These are phyloP conservation scores for Fusarium cyanostomum DNA, from an alignment of 2,329 filamentous ascomycete genomes.

Conservation along the genomic window DNA sequence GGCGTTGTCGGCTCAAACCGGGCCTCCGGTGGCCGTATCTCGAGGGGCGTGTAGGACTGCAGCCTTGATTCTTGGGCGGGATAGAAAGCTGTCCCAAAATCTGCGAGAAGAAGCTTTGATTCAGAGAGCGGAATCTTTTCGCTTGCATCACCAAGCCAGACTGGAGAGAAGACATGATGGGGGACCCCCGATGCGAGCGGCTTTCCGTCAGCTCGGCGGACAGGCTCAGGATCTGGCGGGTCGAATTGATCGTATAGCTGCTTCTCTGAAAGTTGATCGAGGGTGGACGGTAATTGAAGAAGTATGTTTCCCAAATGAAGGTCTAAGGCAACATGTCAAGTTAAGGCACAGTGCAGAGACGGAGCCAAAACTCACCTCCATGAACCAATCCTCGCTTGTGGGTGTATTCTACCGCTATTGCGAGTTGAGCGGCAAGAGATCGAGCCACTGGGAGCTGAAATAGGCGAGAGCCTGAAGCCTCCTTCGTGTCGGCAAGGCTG, in stretches of 20 bases:
- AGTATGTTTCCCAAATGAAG: constrained; percentile 50
- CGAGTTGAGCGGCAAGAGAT: constrained; percentile 42
- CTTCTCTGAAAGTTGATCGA: constrained; percentile 34
- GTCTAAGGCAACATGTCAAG: constrained; percentile 28
- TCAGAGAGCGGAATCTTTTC: constrained; percentile 41
- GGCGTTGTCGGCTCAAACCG: constrained; percentile 47
- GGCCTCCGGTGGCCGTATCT: constrained; percentile 46
- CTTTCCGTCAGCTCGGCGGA: constrained; percentile 26
- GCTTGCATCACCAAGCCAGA: constrained; percentile 47
- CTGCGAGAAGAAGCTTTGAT: constrained; percentile 35
- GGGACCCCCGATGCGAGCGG: constrained; percentile 42
- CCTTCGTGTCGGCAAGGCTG: constrained; percentile 36
- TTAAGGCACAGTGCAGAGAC: background rate
- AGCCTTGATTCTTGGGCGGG: constrained; percentile 32
- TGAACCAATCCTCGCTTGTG: constrained; percentile 47
- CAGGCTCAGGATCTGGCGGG: constrained; percentile 30
- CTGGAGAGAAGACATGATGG: constrained; percentile 39
- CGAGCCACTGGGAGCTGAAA: constrained; percentile 44
- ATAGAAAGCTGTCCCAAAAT: constrained; percentile 50
- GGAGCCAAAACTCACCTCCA: constrained; percentile 36
- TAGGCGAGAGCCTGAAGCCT: constrained; percentile 3
- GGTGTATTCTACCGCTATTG: constrained; percentile 44
- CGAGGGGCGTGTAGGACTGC: constrained; percentile 44
- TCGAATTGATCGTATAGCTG: constrained; percentile 40
- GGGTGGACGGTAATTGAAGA: constrained; percentile 33